A percentile compares a stretch with the other conserved stretches of the same genome.
Conservation (phyloP, 108 stramenopile genomes). For the Skeletonema potamos region DNA sequence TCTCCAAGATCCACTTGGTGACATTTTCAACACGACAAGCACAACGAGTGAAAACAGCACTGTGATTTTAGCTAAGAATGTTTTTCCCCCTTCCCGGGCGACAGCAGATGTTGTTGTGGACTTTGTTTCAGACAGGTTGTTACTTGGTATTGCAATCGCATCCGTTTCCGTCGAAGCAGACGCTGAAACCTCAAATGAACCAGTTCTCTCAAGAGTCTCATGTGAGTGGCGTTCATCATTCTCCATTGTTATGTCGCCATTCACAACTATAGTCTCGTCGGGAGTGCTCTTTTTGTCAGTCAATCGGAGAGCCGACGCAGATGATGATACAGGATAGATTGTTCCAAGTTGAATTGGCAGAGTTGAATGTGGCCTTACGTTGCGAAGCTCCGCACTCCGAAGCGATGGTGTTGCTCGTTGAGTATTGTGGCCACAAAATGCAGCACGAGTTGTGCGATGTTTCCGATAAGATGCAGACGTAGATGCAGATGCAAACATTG, state of each 20-base stretch:
- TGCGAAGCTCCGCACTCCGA: not conserved
- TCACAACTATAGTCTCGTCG: not conserved
- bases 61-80: not conserved
- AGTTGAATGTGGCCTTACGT: not conserved
- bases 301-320: not conserved
- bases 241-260: not conserved
- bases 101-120: not conserved
- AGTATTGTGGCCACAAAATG: not conserved
- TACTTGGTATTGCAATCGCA: not conserved
- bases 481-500: not conserved
- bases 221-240: not conserved
- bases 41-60: not conserved
- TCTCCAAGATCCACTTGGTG: constrained; percentile 36
- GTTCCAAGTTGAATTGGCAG: not conserved
- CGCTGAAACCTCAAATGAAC: not conserved
- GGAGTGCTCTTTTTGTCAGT: not conserved
- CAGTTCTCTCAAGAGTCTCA: not conserved
- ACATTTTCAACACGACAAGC: constrained; percentile 1
- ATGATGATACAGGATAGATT: not conserved
- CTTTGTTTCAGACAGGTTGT: not conserved
- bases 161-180: not conserved
- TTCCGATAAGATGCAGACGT: not conserved
- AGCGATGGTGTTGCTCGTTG: not conserved
- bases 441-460: not conserved
- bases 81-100: not conserved